Base-by-base conservation (phyloP, 2,329 filamentous ascomycete species). In the Dothideomycetes sp. region DNA sequence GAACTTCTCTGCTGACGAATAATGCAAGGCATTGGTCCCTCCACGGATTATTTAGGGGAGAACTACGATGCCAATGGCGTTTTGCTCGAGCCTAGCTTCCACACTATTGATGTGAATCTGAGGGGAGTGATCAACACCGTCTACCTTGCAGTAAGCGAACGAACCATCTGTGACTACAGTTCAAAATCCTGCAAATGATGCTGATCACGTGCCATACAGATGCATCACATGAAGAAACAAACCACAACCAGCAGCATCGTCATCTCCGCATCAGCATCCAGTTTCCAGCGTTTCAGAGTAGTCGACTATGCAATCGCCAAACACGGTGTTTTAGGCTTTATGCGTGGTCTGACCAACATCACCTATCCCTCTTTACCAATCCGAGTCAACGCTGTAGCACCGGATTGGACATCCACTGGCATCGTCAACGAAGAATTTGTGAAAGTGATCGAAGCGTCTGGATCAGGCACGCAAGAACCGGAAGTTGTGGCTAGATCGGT, bases 291-390 rank as follows among this genome's bases (percentile, higher is more conserved):
- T 1, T 61, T 76, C 36, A 61, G 67, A 14, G 61, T 62, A 2
- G 57, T 63, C 0, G 73, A 77, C 48, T 77, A 78, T 42, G 66
- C 66, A 1, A 64, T 67, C 2, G 58, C 72, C 19, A 78, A 78
- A 43, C 69, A 75, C 40, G 74, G 64, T 16, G 65, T 74, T 0
- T 45, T 77, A 0, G 73, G 74, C 2, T 65, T 73, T 40, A 61
- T 70, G 16, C 64, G 73, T 19, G 65, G 68, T 3, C 54, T 73
- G 8, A 52, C 62, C 1, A 53, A 56, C 3, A 52, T 65, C 3
- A 46, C 72, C 3, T 45, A 50, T 10, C 48, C 59, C 9, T 44
- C 51, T 14, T 44, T 70, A 1, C 66, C 69, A 1, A 66, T 78
- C 32, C 68, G 74, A 11, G 51, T 78, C 37, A 79, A 79, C 56